phyloP scores from a whole-genome alignment of 306 rosid genomes.

The Argentina anserina region DNA sequence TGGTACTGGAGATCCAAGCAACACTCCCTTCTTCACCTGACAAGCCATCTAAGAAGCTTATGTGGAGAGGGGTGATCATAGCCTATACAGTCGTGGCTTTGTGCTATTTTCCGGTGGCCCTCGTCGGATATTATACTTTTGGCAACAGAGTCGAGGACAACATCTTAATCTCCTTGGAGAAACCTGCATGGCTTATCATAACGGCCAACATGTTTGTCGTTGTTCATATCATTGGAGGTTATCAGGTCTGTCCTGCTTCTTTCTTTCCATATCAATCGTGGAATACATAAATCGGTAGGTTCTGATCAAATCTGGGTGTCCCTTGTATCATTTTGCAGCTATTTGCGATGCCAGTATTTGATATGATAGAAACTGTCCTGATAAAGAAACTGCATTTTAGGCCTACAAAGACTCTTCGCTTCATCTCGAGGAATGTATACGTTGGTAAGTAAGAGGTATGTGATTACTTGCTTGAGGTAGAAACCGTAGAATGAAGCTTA shows the following conservation, averaged over 20 bases:
- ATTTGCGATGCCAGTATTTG: slow-evolving; percentile 84
- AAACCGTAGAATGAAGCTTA: background rate
- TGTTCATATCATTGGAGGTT: slow-evolving; percentile 70
- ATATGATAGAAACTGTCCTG: slow-evolving; percentile 68
- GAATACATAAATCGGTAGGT: no score
- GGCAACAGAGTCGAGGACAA: slow-evolving; percentile 56
- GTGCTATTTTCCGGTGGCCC: slow-evolving; percentile 79
- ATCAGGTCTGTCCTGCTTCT: slow-evolving; percentile 44
- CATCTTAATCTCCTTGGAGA: slow-evolving; percentile 50
- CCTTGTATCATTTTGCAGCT: slow-evolving; percentile 31
- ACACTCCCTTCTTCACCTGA: slow-evolving; percentile 79
- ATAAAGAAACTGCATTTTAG: slow-evolving; percentile 47
- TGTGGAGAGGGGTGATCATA: slow-evolving; percentile 70
- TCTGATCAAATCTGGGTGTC: background rate
- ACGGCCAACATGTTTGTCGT: slow-evolving; percentile 71
- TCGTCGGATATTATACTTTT: slow-evolving; percentile 50
- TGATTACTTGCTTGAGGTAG: background rate
- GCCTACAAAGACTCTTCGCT: slow-evolving; percentile 46
- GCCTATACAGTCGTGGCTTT: slow-evolving; percentile 65
- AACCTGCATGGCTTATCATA: slow-evolving; percentile 65
- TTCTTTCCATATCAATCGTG: background rate
- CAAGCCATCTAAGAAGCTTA: slow-evolving; percentile 68
- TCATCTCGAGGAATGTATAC: slow-evolving; percentile 42
- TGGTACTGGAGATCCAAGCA: slow-evolving; percentile 81
- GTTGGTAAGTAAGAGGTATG: slow-evolving; percentile 47